Evolutionary conservation across 129 eudicot species (phyloP), one percentile per base, ranked within the genome.

Genomic region (Centrapalus pauciflorus): DNA sequence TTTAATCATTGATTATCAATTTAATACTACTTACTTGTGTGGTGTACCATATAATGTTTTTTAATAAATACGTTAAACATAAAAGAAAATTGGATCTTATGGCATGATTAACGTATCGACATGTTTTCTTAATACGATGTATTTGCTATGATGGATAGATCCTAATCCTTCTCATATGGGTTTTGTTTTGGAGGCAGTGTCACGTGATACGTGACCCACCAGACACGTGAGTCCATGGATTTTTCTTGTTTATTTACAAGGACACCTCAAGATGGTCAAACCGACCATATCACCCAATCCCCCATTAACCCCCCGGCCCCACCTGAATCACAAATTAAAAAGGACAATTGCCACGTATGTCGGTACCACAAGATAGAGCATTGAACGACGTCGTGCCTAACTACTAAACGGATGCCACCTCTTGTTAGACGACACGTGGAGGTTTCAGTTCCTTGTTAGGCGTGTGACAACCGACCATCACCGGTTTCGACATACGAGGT

Each of bases 281-380:
- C 79, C 79, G 79, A 74, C 79, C 79, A 66, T 57, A 13, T n/a
- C n/a, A n/a, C n/a, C n/a, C n/a, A n/a, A n/a, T n/a, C 5, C 61
- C 41, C 24, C 20, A 23, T 24, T 55, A 12, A 28, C 9, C 38
- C 9, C 38, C n/a, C 23, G 30, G 61, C 8, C 74, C 79, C 79
- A 14, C 69, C 9, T 21, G n/a, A n/a, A n/a, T n/a, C 17, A 5
- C 43, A 7, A 51, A 46, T 60, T 61, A 49, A 16, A 54, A 60
- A 46, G 0, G 23, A 40, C 50, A 25, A 25, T n/a, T 27, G 57
- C 57, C 57, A 68, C 64, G 64, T 68, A 55, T 54, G 37, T 26
- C 41, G 27, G 14, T 3, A 66, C 60, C 72, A 38, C 45, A 40
- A 16, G 11, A 14, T 26, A 13, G 0, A 43, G 5, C 67, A 65